Evolutionary conservation across 2,329 filamentous ascomycete genomes (phyloP).

Genomic region (Metarhizium anisopliae): DNA sequence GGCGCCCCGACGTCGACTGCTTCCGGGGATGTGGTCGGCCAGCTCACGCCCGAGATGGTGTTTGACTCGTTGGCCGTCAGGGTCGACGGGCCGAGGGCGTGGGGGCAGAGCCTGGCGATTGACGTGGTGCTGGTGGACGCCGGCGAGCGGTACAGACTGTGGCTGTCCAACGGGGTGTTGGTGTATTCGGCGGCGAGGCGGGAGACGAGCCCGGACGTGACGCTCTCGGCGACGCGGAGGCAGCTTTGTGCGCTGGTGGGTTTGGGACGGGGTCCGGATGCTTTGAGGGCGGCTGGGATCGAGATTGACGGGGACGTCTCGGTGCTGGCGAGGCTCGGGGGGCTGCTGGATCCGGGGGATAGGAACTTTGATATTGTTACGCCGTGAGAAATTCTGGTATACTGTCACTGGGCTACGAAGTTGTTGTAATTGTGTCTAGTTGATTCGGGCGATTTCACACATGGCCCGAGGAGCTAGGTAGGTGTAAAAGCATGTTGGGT

Average conservation of each 20-base stretch:
- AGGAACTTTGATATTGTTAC: not conserved
- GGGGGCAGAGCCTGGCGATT: slow-evolving; percentile 3
- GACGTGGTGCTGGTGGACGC: slow-evolving; percentile 1
- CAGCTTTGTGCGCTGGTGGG: slow-evolving; percentile 4
- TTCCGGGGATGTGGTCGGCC: not conserved
- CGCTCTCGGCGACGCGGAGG: not conserved
- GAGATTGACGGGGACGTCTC: not conserved
- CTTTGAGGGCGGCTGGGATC: not conserved
- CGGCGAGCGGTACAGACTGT: slow-evolving; percentile 2
- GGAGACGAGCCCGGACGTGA: not conserved
- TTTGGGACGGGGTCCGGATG: not conserved
- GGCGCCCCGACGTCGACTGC: slow-evolving; percentile 4
- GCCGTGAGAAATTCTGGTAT: not conserved
- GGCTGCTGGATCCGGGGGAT: not conserved
- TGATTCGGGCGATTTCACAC: not conserved
- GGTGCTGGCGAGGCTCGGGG: not conserved
- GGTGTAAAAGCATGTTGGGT: too few relatives aligned
- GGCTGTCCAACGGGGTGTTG: slow-evolving; percentile 6
- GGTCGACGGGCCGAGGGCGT: slow-evolving; percentile 3
- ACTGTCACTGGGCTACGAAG: not conserved
- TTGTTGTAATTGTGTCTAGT: not conserved
- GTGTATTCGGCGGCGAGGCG: slow-evolving; percentile 1
- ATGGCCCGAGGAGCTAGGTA: too few relatives aligned
- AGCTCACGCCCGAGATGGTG: slow-evolving; percentile 7
- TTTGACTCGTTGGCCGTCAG: slow-evolving; percentile 5